Conservation (phyloP, 2,329 filamentous ascomycete genomes). For the Podosphaera fusca region DNA sequence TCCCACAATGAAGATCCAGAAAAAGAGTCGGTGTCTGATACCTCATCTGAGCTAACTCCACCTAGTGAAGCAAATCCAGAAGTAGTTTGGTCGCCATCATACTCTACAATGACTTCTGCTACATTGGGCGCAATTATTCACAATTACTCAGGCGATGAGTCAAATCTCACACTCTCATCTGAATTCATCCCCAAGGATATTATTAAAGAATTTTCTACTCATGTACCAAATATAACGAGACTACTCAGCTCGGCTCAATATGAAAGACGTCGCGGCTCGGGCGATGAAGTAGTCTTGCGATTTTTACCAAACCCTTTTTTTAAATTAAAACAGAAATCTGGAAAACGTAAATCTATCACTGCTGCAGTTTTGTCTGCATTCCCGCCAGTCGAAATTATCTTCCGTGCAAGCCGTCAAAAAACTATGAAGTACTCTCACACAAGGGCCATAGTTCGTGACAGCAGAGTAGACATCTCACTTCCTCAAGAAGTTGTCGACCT, state of each 20-base stretch:
- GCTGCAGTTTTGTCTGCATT: slow-evolving; percentile 9
- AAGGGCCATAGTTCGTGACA: slow-evolving; percentile 8
- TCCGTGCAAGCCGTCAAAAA: slow-evolving; percentile 5
- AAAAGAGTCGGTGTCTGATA: no score
- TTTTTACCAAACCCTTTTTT: slow-evolving; percentile 14
- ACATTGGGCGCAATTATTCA: slow-evolving; percentile 10
- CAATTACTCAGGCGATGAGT: background rate
- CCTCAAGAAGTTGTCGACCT: slow-evolving; percentile 14
- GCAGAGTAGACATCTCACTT: slow-evolving; percentile 13
- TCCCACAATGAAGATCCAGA: no score
- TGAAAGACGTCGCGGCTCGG: background rate
- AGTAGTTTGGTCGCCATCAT: slow-evolving; percentile 4
- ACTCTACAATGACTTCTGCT: slow-evolving; percentile 9
- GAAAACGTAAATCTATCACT: slow-evolving; percentile 4
- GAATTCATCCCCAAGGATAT: background rate
- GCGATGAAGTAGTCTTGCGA: slow-evolving; percentile 7
- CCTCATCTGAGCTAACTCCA: background rate
- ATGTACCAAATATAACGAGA: slow-evolving; percentile 9
- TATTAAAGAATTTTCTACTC: slow-evolving; percentile 8
- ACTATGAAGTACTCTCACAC: slow-evolving; percentile 6
- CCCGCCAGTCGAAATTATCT: slow-evolving; percentile 13
- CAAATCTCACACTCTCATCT: background rate
- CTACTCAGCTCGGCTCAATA: background rate
- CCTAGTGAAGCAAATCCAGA: background rate
- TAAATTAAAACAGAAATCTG: background rate